A percentile compares a stretch with the other conserved stretches of the same genome.
Conservation (phyloP, 31 red algal species). For the Asparagopsis taxiformis region DNA sequence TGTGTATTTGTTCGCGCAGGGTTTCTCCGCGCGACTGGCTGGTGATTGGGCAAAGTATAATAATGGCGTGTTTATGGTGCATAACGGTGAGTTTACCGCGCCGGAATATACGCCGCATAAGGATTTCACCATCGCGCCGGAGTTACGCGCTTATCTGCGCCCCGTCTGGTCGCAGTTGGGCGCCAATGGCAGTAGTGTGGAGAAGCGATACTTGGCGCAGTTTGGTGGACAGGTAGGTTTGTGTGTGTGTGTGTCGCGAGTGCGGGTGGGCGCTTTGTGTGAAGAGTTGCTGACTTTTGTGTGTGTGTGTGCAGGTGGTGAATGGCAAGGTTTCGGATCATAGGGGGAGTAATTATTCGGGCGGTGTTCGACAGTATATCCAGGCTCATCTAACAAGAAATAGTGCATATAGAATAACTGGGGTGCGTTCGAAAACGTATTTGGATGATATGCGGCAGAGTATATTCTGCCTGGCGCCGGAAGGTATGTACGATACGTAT, state of each 20-base stretch:
- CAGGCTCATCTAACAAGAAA: constrained; percentile 9
- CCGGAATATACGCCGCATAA: constrained; percentile 72
- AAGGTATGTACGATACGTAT: constrained; percentile 26
- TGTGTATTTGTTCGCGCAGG: constrained; percentile 75
- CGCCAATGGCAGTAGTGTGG: not conserved
- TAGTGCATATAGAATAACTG: constrained; percentile 66
- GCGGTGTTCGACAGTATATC: constrained; percentile 62
- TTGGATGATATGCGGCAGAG: constrained; percentile 53
- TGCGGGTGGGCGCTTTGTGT: not conserved
- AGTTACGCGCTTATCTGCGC: constrained; percentile 47
- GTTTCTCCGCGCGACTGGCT: constrained; percentile 59
- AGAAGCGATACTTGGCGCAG: constrained; percentile 35
- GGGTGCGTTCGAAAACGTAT: constrained; percentile 49
- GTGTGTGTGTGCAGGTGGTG: constrained; percentile 21
- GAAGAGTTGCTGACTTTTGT: too few relatives aligned
- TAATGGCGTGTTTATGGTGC: constrained; percentile 68
- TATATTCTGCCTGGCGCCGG: constrained; percentile 73
- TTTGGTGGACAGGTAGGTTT: constrained; percentile 73
- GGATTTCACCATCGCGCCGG: constrained; percentile 74
- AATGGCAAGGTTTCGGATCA: constrained; percentile 48
- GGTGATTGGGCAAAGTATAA: constrained; percentile 63
- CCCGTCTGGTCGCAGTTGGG: constrained; percentile 30
- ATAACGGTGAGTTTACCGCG: constrained; percentile 75
- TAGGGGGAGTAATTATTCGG: constrained; percentile 74
- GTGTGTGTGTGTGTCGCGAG: not conserved